Evolutionary conservation across 257 asterid genomes (phyloP), one percentile per base, ranked within the genome.

Genomic region (Plantago elongata): DNA sequence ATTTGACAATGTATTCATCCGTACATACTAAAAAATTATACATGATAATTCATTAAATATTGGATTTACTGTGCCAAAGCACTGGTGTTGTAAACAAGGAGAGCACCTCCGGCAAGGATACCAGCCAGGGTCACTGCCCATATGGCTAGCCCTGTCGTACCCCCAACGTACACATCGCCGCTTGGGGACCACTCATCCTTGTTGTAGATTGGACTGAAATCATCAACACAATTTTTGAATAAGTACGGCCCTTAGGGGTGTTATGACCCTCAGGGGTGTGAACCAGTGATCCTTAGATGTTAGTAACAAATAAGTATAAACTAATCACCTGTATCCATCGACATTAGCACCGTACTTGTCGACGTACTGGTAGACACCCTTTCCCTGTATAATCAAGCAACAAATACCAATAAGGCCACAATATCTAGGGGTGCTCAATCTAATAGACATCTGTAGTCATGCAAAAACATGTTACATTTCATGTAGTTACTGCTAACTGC

Each of bases 341-440:
- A 91, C 98, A 52, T 91, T 91, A 60, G 98, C 98, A 67, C 96
- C 98, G 17, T 88, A 91, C 67, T 88, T 91, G 95, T 91, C 96
- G 10, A 83, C 88, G 62, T 5, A 91, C 72, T 91, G 98, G 90
- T 91, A 91, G 11, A 91, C 98, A 50, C 98, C 98, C 88, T 91
- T 91, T 63, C 98, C 98, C 95, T 91, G 83, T 74, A 65, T 60
- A 13, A 46, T 16, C 61, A 40, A 47, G 3, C 51, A 38, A 45
- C 3, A 14, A 6, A 62, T 46, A 65, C 13, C 22, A n/a, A 27
- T 16, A 14, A n/a, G 47, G 29, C 13, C 14, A 15, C 43, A 68
- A 3, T 34, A 34, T 4, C 40, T 34, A 34, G 40, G 40, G 7
- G 5, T 34, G 40, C 5, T 34, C 5, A 4, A 34, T 34, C 40